Base-by-base conservation (phyloP, 768 basidiomycete genomes). In the Serendipita vermifera region DNA sequence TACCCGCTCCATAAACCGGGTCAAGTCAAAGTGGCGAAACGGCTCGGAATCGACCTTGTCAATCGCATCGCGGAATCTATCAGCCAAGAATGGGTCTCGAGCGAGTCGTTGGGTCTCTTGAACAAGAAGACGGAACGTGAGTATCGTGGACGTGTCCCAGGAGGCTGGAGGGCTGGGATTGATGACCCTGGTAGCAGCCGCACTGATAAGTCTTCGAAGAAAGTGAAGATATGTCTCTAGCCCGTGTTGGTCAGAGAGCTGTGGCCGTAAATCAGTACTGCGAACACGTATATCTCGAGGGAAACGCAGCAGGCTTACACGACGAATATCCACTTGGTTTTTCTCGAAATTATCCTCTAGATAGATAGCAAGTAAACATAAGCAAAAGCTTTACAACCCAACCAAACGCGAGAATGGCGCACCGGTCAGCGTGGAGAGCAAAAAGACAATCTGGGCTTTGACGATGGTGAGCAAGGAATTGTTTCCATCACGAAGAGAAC, bases 171-270 rank as follows among this genome's bases (percentile, higher is more conserved):
- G 72, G 54, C 77, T 72, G 31, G 77, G 70, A 22, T 81, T 74
- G 22, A 78, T 67, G 38, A 86, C 76, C 59, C 87, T 78, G 48
- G 79, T 72, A 70, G 86, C 83, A 22, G 89, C 88, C 63, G 89
- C 87, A 55, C 85, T 81, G 66, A 97, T 88, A 69, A 96, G 85
- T 60, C 94, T 85, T 59, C 94, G 88, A 62, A 99, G 88, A 74
- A 96, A 96, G 71, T 99, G 93, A 60, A 90, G 79, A 72, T 97
- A 96, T 58, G 92, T 96, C 71, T 96, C 93, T 64, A 91, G 78
- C 58, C 93, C 92, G 77, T 98, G 91, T 66, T 92, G 87, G 68
- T 97, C 92, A 61, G 90, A 88, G 64, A 98, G 81, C 94, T 98
- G 70, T 46, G 63, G 48, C 65, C 41, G 40, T 17, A 39, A n/a